These are phyloP conservation scores for Podosphaera leucotricha DNA, from an alignment of 2,329 filamentous ascomycete species.

Conservation along the genomic window DNA sequence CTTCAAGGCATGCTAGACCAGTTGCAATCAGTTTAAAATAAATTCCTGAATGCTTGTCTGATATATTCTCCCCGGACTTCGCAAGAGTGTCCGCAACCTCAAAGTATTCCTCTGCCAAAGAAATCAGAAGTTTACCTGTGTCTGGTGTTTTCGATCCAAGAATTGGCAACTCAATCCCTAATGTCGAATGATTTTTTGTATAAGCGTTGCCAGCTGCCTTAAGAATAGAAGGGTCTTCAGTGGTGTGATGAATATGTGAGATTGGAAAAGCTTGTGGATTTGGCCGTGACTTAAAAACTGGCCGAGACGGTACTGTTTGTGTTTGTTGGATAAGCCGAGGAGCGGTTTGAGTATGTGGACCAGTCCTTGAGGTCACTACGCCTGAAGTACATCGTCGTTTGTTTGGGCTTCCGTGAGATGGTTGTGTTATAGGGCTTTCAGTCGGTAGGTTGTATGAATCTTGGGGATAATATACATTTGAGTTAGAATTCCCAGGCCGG, in stretches of 20 bases:
- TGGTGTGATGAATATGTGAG: neutral
- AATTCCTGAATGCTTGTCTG: constrained; percentile 28
- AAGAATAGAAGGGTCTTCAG: neutral
- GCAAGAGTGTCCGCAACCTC: constrained; percentile 35
- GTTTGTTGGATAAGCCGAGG: neutral
- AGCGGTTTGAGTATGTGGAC: neutral
- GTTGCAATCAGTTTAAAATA: constrained; percentile 53
- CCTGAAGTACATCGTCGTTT: neutral
- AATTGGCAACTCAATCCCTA: neutral
- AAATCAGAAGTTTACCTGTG: constrained; percentile 27
- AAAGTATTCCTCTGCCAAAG: constrained; percentile 57
- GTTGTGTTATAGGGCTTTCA: neutral
- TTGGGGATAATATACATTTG: neutral
- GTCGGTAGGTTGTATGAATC: neutral
- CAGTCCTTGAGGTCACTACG: neutral
- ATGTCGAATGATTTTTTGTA: neutral
- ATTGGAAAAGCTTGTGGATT: neutral
- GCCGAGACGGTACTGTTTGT: neutral
- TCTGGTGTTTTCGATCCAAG: constrained; percentile 4
- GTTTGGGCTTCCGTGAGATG: neutral
- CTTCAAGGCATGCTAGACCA: constrained; percentile 48
- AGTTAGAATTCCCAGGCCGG: neutral
- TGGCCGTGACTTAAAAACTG: neutral
- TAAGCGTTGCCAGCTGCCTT: neutral
- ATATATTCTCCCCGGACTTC: constrained; percentile 25